Conservation (phyloP, 225 moss, liverwort and hornwort species). For the Pseudoscleropodium purum region DNA sequence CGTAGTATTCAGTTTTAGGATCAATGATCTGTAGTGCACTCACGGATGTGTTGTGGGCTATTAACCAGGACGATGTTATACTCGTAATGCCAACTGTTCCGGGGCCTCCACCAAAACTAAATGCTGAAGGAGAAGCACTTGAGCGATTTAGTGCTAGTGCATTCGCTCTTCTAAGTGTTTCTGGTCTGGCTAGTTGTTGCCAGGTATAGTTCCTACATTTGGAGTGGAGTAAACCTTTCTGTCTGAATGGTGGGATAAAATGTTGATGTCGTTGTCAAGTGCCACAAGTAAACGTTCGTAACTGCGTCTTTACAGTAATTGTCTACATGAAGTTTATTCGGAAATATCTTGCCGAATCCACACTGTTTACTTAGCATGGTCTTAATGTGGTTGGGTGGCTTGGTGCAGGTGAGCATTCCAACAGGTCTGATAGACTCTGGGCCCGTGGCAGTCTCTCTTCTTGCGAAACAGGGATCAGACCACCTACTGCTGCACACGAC, state of each 20-base stretch:
- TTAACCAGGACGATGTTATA: conserved; percentile 48
- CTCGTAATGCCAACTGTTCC: conserved; percentile 82
- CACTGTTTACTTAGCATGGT: neutral
- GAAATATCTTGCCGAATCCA: neutral
- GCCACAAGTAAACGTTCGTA: neutral
- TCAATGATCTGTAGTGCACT: neutral
- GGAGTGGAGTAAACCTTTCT: neutral
- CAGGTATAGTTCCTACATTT: conserved; percentile 44
- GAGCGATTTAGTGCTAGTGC: conserved; percentile 35
- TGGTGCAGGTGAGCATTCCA: conserved; percentile 65
- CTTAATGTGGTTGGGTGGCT: neutral
- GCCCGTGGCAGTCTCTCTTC: conserved; percentile 59
- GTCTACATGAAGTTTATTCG: neutral
- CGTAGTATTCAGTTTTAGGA: neutral
- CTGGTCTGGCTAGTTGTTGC: conserved; percentile 68
- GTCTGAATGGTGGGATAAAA: neutral
- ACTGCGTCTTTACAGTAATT: neutral
- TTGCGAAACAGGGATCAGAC: conserved; percentile 77
- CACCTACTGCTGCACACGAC: conserved; percentile 66
- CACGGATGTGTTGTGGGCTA: conserved; percentile 4
- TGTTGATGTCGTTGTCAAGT: neutral
- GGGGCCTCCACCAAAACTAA: conserved; percentile 58
- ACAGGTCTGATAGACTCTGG: conserved; percentile 42
- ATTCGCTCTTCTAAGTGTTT: conserved; percentile 58
- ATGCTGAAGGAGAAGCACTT: conserved; percentile 31